Conservation (phyloP, 2,329 filamentous ascomycete genomes). For the Sodiomyces alkalinus region DNA sequence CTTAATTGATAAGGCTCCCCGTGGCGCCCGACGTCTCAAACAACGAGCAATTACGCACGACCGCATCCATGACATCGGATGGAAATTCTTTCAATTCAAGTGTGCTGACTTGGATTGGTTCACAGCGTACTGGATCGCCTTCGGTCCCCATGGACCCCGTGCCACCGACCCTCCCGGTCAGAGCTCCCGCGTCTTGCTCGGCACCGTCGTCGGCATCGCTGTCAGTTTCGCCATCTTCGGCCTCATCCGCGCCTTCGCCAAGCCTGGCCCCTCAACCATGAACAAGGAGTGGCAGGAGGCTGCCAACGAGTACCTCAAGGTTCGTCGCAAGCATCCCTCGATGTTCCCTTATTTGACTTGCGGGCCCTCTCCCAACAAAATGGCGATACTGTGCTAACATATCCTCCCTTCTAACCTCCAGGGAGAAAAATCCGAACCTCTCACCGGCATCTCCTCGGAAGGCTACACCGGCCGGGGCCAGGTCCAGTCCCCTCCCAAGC, state of each 20-base stretch:
- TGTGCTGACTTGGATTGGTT: conserved; percentile 23
- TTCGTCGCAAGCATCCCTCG: conserved; percentile 40
- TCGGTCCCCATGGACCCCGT: conserved; percentile 90
- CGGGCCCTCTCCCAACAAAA: neutral
- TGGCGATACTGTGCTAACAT: conserved; percentile 2
- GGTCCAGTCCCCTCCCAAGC: conserved; percentile 53
- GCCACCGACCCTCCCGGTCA: conserved; percentile 72
- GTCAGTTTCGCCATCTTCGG: conserved; percentile 59
- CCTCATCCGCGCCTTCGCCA: conserved; percentile 54
- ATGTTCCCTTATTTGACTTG: neutral
- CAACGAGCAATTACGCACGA: too few species aligned
- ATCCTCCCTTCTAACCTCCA: conserved; percentile 22
- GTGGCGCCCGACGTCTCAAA: too few species aligned
- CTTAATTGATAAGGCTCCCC: too few species aligned
- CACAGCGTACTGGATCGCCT: conserved; percentile 96
- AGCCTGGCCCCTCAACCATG: conserved; percentile 70
- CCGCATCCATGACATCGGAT: conserved; percentile 3
- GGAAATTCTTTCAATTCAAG: conserved; percentile 8
- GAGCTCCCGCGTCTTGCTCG: conserved; percentile 60
- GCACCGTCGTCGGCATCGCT: conserved; percentile 53
- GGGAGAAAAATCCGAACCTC: conserved; percentile 73
- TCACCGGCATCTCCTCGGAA: conserved; percentile 69
- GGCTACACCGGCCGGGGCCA: conserved; percentile 65
- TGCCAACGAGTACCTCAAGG: conserved; percentile 85
- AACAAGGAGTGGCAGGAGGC: conserved; percentile 95